Base-by-base conservation (phyloP, 1,284 basidiomycete genomes). In the Mycosarcoma mackinlayi region DNA sequence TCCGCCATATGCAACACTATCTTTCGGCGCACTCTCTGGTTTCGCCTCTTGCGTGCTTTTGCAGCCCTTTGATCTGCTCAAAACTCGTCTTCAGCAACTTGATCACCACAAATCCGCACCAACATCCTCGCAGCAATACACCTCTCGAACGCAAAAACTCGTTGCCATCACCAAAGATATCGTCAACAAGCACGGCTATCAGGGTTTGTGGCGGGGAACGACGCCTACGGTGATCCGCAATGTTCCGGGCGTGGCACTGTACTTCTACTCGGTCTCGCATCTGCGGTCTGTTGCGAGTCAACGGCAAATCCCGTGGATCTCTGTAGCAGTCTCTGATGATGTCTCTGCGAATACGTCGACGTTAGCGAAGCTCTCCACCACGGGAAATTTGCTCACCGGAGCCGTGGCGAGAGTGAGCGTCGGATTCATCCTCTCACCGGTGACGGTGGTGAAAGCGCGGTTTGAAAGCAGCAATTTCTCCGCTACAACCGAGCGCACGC, bases 381-480 rank as follows among this genome's bases (percentile, higher is more conserved):
- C 88, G 60, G 95, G 94, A 0, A 98, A 98, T 83, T 86, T 98
- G 2, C 55, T 96, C 11, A 91, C 95, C 0, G 95, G 95, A 2
- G 94, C 93, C 0, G 87, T 91, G 4, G 89, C 92, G 0, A 88
- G 96, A 44, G 90, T 93, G 11, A 86, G 86, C 0, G 92, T 98
- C 1, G 95, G 95, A 0, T 90, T 97, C 76, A 67, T 94, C 0
- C 81, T 98, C 61, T 98, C 95, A 80, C 96, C 95, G 0, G 89
- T 98, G 73, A 92, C 95, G 0, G 89, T 98, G 13, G 85, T 98
- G 57, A 99, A 99, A 84, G 92, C 95, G 21, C 88, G 95, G 13
- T 63, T 66, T 19, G 59, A 74, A 49, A 73, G 70, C 21, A 80
- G 76, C 40, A 65, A 81, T 61, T 81, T 77, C 39, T 62, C 77